Conservation (phyloP, 2,329 filamentous ascomycete species). For the Neurospora sp. region DNA sequence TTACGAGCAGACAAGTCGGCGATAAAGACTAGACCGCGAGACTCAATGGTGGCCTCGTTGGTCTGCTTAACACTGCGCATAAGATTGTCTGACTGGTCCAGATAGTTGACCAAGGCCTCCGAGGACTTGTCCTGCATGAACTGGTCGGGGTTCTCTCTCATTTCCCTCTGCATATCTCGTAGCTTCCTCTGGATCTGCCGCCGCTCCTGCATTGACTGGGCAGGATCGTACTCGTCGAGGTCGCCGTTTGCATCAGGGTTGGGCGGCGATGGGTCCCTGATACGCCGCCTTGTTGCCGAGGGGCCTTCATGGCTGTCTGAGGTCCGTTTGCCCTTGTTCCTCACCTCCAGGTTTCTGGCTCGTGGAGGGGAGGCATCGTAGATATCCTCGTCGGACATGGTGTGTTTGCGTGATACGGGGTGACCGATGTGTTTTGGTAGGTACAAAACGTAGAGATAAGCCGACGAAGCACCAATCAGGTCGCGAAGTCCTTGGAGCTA, state of each 20-base stretch:
- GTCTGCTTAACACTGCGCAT: constrained; percentile 72
- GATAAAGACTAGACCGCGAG: constrained; percentile 70
- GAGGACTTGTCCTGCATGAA: constrained; percentile 43
- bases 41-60: constrained; percentile 81
- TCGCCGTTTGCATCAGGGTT: constrained; percentile 21
- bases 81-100: constrained; percentile 55
- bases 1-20: constrained; percentile 75
- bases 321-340: constrained; percentile 8
- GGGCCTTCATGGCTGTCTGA: constrained; percentile 11
- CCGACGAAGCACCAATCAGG: neutral
- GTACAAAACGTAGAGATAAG: neutral
- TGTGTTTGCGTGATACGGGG: neutral
- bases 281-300: constrained; percentile 14
- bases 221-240: constrained; percentile 60
- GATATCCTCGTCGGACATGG: neutral
- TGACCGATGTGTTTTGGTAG: neutral
- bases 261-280: constrained; percentile 13
- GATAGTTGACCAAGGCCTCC: constrained; percentile 53
- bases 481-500: neutral
- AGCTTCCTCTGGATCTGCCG: constrained; percentile 59
- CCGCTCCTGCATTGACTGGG: constrained; percentile 67
- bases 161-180: constrained; percentile 52
- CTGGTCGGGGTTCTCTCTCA: constrained; percentile 55
- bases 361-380: neutral
- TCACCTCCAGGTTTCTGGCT: constrained; percentile 8